Evolutionary conservation across 345 rosid genomes (phyloP).

Genomic region (Ricinus communis): DNA sequence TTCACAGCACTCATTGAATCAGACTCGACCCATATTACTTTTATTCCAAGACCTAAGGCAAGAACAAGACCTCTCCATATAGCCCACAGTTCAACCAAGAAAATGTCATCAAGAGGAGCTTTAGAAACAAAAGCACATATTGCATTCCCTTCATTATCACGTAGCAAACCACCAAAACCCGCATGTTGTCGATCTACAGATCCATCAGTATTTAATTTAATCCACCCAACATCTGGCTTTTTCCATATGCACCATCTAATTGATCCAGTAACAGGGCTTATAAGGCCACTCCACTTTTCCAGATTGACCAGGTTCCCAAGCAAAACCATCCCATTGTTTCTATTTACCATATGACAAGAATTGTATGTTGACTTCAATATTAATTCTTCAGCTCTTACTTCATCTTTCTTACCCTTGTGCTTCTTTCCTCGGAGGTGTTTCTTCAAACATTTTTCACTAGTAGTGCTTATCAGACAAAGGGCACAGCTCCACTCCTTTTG

Average conservation of each 20-base stretch:
- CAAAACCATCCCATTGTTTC: conserved; percentile 1
- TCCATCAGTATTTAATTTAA: conserved; percentile 41
- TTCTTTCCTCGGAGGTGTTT: conserved; percentile 33
- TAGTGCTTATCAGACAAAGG: conserved; percentile 28
- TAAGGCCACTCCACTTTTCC: conserved; percentile 20
- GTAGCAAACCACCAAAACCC: conserved; percentile 38
- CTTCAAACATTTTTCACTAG: conserved; percentile 28
- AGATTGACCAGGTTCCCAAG: conserved; percentile 13
- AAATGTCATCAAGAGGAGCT: conserved; percentile 27
- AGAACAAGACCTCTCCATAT: conserved; percentile 45
- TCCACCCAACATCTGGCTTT: conserved; percentile 36
- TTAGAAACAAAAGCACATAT: conserved; percentile 41
- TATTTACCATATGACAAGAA: background rate
- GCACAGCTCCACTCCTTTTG: conserved; percentile 39
- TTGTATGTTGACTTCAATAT: background rate
- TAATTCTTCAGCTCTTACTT: conserved; percentile 8
- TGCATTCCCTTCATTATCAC: conserved; percentile 32
- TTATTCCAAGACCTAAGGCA: conserved; percentile 28
- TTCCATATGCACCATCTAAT: conserved; percentile 36
- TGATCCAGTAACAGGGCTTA: conserved; percentile 25
- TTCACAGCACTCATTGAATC: conserved; percentile 42
- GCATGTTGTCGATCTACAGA: conserved; percentile 27
- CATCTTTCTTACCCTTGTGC: conserved; percentile 27
- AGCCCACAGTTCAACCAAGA: conserved; percentile 43
- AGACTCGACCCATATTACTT: conserved; percentile 42